Evolutionary conservation across 345 rosid genomes (phyloP), one percentile per base, ranked within the genome.

Genomic region (Trapa incisa): DNA sequence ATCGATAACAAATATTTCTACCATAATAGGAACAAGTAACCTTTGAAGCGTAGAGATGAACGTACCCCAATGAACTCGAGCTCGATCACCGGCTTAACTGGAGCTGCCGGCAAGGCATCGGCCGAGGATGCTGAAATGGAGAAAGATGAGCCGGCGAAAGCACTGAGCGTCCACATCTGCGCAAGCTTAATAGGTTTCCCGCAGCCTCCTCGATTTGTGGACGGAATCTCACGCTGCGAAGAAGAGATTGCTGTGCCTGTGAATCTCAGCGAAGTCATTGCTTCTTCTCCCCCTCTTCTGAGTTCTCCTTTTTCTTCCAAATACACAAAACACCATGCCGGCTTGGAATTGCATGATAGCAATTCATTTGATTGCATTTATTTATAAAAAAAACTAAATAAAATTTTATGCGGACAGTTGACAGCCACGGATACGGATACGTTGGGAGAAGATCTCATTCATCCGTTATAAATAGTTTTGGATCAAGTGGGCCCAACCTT

Each of bases 1-100:
- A 11, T 45, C 48, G 11, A 45, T 45, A 13, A 45, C 48, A 45
- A 5, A 2, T 13, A 2, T 45, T 45, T 45, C 48, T 45, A 45
- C 43, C 7, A 8, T 41, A 8, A 41, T 8, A 41, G 4, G 43
- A 41, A 41, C 43, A 41, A 41, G 43, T 64, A n/a, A 32, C 1
- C n/a, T 64, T 42, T 32, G 4, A 36, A 35, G 36, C 36, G 0
- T 29, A 13, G 60, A 2, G 33, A 6, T 35, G 41, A 14, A 36
- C 29, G 1, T 79, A 89, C 98, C 76, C 85, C 86, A 37, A 88
- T 67, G 73, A 93, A 93, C 35, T 88, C 86, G 56, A 93, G 86
- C 81, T 88, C 89, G 65, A 93, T 89, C 70, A 83, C 87, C 0
- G 90, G 92, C 70, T 72, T 79, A 60, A 73, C 80, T 3, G 82